Evolutionary conservation across 768 basidiomycete species (phyloP).

Genomic region (Phanerochaete sordida): DNA sequence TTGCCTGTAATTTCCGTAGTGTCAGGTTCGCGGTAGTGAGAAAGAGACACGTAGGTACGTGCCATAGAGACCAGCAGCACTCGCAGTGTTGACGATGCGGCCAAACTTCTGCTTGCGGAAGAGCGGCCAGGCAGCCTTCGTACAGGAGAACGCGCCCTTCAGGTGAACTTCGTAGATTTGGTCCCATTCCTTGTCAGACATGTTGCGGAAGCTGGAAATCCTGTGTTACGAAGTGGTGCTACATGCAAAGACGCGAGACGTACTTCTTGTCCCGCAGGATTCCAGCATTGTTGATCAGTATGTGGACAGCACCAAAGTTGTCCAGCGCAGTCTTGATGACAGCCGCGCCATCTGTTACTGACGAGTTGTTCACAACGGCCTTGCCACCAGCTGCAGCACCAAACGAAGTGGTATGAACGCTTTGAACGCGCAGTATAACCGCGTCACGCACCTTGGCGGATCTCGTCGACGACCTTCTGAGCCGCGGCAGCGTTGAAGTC

Average conservation of each 20-base stretch:
- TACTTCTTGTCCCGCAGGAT: conserved; percentile 81
- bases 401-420: not conserved
- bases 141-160: conserved; percentile 90
- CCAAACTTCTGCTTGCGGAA: conserved; percentile 96
- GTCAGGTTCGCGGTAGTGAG: no score
- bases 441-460: conserved; percentile 60
- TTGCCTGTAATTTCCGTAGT: no score
- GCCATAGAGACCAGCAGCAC: conserved; percentile 94
- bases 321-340: conserved; percentile 86
- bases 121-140: conserved; percentile 93
- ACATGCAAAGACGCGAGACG: conserved; percentile 14
- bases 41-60: conserved; percentile 18
- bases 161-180: conserved; percentile 86
- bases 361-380: conserved; percentile 84
- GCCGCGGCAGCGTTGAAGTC: conserved; percentile 88
- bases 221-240: not conserved
- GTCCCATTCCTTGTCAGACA: conserved; percentile 94
- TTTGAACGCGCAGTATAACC: not conserved
- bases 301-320: conserved; percentile 78
- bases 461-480: conserved; percentile 89
- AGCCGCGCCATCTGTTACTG: conserved; percentile 80
- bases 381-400: conserved; percentile 71
- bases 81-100: conserved; percentile 90
- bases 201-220: conserved; percentile 81
- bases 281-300: conserved; percentile 95